Evolutionary conservation across 192 early-diverging fungal species (phyloP).

Genomic region (Chytriomyces sp.): DNA sequence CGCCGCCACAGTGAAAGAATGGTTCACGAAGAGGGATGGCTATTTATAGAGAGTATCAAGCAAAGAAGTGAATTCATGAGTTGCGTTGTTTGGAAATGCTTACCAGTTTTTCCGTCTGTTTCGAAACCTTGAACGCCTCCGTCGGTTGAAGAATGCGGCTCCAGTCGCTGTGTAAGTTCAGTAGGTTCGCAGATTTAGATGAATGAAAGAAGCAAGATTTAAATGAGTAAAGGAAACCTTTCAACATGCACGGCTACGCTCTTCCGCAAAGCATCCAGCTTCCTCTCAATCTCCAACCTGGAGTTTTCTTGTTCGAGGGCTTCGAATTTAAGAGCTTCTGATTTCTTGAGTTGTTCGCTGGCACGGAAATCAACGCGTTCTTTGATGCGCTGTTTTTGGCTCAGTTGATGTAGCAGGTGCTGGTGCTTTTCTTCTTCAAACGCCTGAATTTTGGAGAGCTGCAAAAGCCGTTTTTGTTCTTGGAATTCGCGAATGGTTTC

Average conservation of each 20-base stretch:
- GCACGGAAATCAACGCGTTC: slow-evolving; percentile 24
- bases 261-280: slow-evolving; percentile 15
- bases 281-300: slow-evolving; percentile 21
- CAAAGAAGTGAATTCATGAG: background rate
- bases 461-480: background rate
- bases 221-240: background rate
- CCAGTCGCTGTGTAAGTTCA: slow-evolving; percentile 18
- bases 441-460: slow-evolving; percentile 7
- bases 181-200: no score
- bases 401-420: background rate
- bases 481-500: slow-evolving; percentile 16
- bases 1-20: slow-evolving; percentile 12
- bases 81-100: background rate
- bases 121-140: slow-evolving; percentile 20
- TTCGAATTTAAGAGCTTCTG: slow-evolving; percentile 6
- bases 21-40: slow-evolving; percentile 20
- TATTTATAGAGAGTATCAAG: background rate
- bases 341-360: background rate
- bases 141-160: slow-evolving; percentile 30
- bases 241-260: slow-evolving; percentile 10
- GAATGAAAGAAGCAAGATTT: no score
- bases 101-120: slow-evolving; percentile 30
- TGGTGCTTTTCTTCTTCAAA: slow-evolving; percentile 7
- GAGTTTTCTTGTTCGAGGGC: background rate
- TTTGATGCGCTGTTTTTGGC: background rate